A percentile compares a stretch with the other conserved stretches of the same genome.
Evolutionary conservation across 176 grass and related monocot species (phyloP).

Genomic region (Zoysia pacifica): DNA sequence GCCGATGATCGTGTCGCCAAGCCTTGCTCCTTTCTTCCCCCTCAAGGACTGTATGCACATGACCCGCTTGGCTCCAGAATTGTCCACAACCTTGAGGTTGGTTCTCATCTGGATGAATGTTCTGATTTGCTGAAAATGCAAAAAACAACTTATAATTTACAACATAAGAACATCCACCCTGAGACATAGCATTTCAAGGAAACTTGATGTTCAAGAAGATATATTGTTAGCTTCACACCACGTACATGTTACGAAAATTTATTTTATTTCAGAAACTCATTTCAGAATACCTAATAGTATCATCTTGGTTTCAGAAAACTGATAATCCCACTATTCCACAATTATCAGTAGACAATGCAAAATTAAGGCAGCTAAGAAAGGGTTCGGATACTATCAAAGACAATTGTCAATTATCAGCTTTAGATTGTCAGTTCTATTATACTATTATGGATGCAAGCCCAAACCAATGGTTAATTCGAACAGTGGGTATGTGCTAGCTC

Average conservation of each 20-base stretch:
- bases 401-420: not conserved
- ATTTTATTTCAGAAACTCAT: not conserved
- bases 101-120: slow-evolving; percentile 99
- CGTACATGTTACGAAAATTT: not conserved
- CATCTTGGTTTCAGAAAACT: not conserved
- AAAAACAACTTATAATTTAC: not conserved
- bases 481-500: not conserved
- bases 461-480: not conserved
- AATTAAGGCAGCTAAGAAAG: not conserved
- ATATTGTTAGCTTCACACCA: not conserved
- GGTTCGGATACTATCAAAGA: not conserved
- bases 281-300: not conserved
- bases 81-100: slow-evolving; percentile 93
- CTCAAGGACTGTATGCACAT: slow-evolving; percentile 93
- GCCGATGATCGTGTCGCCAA: slow-evolving; percentile 82
- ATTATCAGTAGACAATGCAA: not conserved
- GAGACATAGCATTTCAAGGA: not conserved
- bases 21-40: slow-evolving; percentile 75
- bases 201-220: not conserved
- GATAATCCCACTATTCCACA: not conserved
- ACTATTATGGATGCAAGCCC: not conserved
- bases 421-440: not conserved
- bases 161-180: not conserved
- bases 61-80: slow-evolving; percentile 94
- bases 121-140: slow-evolving; percentile 82